phyloP scores from a whole-genome alignment of 2,329 filamentous ascomycete genomes.

The Microsporum canis region DNA sequence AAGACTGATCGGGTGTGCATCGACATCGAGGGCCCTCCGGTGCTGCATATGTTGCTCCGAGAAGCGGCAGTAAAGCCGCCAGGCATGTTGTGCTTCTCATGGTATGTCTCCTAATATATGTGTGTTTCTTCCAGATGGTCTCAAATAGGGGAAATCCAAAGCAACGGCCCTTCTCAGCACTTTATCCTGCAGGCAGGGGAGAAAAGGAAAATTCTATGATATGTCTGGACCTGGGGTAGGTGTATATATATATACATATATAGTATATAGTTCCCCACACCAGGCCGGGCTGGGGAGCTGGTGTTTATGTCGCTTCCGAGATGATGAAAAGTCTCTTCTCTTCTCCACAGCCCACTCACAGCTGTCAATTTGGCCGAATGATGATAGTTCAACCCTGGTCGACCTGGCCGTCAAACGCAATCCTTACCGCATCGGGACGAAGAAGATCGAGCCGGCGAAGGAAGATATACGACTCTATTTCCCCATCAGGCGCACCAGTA shows the following conservation, averaged over 20 bases:
- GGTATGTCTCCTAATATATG: neutral
- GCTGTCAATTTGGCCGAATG: neutral
- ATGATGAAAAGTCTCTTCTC: neutral
- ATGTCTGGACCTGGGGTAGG: neutral
- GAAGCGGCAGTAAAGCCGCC: constrained; percentile 2
- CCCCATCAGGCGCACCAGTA: neutral
- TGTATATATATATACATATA: neutral
- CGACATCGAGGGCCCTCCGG: constrained; percentile 14
- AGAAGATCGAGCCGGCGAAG: neutral
- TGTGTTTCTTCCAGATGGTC: neutral
- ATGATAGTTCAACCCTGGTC: neutral
- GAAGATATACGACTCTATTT: neutral
- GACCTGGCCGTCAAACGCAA: neutral
- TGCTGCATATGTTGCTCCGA: neutral
- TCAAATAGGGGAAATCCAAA: neutral
- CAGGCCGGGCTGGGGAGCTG: neutral
- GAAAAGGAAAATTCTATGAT: neutral
- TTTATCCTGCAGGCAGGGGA: neutral
- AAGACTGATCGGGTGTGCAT: constrained; percentile 42
- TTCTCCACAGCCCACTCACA: neutral
- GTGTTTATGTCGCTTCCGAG: neutral
- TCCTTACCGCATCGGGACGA: neutral
- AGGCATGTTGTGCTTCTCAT: neutral
- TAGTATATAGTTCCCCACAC: neutral
- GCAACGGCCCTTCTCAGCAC: neutral